Percentiles rank a stretch among this genome's conserved stretches.
These are phyloP conservation scores for Cryomyces antarcticus DNA, from an alignment of 495 filamentous ascomycete genomes.

Conservation along the genomic window DNA sequence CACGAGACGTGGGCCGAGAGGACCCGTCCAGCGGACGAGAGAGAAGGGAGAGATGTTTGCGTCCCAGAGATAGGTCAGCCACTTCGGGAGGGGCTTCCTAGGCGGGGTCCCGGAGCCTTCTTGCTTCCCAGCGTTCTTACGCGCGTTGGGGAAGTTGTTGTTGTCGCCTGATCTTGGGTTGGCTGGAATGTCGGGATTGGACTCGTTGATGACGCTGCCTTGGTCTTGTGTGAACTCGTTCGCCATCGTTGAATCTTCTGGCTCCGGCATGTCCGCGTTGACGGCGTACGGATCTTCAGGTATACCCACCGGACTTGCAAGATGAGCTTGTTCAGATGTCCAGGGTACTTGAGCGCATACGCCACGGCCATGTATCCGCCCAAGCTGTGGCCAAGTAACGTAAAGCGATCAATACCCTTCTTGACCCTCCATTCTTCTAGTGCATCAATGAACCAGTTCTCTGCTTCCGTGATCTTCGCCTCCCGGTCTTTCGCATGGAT, in stretches of 20 bases:
- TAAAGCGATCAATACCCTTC: conserved; percentile 79
- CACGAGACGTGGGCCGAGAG: conserved; percentile 73
- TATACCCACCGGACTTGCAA: conserved; percentile 79
- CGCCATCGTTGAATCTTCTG: conserved; percentile 41
- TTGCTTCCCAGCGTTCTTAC: conserved; percentile 17
- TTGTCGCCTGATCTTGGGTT: conserved; percentile 26
- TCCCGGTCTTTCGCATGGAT: conserved; percentile 65
- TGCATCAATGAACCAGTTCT: conserved; percentile 90
- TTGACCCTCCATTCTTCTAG: conserved; percentile 87
- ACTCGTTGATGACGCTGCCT: conserved; percentile 25
- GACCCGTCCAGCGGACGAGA: conserved; percentile 75
- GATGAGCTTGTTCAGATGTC: conserved; percentile 84
- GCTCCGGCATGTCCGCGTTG: conserved; percentile 59
- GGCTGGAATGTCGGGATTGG: conserved; percentile 10
- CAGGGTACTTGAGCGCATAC: conserved; percentile 91
- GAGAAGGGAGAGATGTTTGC: conserved; percentile 92
- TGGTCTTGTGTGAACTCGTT: conserved; percentile 66
- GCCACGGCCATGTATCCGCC: conserved; percentile 88
- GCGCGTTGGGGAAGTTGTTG: conserved; percentile 38
- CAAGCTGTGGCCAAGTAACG: conserved; percentile 76
- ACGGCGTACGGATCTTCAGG: conserved; percentile 90
- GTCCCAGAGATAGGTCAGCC: conserved; percentile 87
- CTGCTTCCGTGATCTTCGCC: conserved; percentile 72
- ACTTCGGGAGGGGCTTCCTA: conserved; percentile 45
- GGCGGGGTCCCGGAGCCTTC: conserved; percentile 11